phyloP scores from a whole-genome alignment of 2,329 filamentous ascomycete species.

The Fusarium torreyae region DNA sequence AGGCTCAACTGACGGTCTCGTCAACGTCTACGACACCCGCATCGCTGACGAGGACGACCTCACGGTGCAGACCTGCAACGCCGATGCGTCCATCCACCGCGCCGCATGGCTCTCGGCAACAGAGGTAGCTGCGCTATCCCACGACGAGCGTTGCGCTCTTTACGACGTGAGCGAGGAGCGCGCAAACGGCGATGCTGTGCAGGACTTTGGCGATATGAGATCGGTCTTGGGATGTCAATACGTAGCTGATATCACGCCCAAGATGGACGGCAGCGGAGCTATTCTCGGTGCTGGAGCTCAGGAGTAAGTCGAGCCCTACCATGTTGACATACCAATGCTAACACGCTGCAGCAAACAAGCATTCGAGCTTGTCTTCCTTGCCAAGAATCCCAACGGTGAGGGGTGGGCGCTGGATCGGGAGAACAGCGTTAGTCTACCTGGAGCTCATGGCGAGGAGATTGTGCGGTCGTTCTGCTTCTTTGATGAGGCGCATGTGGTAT shows the following conservation, averaged over 20 bases:
- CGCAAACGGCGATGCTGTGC: conserved; percentile 70
- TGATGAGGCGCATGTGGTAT: conserved; percentile 71
- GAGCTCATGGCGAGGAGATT: conserved; percentile 75
- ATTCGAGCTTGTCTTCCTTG: conserved; percentile 74
- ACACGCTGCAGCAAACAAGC: conserved; percentile 61
- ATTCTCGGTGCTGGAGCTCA: conserved; percentile 77
- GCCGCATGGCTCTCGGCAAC: conserved; percentile 77
- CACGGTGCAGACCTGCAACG: conserved; percentile 83
- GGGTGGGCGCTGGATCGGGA: conserved; percentile 70
- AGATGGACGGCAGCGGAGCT: conserved; percentile 71
- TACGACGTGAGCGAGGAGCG: conserved; percentile 77
- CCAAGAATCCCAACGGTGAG: conserved; percentile 59
- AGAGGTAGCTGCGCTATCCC: conserved; percentile 80
- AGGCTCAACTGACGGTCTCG: conserved; percentile 83
- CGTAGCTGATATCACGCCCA: conserved; percentile 75
- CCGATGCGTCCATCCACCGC: conserved; percentile 80
- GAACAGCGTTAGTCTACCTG: conserved; percentile 71
- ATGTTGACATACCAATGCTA: conserved; percentile 41
- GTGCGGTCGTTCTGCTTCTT: conserved; percentile 76
- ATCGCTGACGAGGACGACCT: conserved; percentile 83
- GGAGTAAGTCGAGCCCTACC: conserved; percentile 67
- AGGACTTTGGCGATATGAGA: conserved; percentile 79
- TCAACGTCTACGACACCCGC: conserved; percentile 82
- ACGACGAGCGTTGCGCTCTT: conserved; percentile 83
- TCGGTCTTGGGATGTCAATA: conserved; percentile 79